Base-by-base conservation (phyloP, 2,329 filamentous ascomycete genomes). In the Fusarium papillatum region DNA sequence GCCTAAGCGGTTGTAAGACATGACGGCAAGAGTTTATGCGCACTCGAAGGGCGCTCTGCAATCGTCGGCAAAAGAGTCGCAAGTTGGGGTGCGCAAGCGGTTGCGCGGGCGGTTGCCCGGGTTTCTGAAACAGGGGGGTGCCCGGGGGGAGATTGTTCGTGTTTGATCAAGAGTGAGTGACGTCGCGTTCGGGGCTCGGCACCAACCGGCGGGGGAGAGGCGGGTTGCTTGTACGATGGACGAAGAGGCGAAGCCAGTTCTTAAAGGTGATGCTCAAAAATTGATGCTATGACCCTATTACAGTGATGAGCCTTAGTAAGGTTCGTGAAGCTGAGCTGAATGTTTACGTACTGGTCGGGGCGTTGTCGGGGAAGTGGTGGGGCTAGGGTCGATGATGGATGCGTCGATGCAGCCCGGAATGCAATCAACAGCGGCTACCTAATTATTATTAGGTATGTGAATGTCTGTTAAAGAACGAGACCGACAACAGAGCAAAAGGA, bases 1-100 rank as follows among this genome's bases (percentile, higher is more conserved):
- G 91, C 93, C 91, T 88, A 95, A 85, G 80, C 92, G 91, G 87
- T 94, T 94, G 87, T 95, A 95, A 82, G 92, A 90, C 92, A 94
- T 94, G 85, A 83, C 85, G 66, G 79, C 72, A 73, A 41, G 65
- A 64, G 75, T 75, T 71, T 70, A 73, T 74, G 78, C 78, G 78
- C 78, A 78, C 74, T 70, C 46, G 70, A 41, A 69, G 69, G 46
- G 78, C 71, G 78, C 77, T 68, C 38, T 57, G 16, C 31, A 29
- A 46, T 41, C 65, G 65, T 66, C 72, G 69, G 66, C 71, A 65
- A 72, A 60, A 65, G 36, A 53, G 34, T 43, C 19, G 62, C 17
- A 39, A 41, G 62, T 34, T 41, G 38, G 24, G 26, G 48, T 48
- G 24, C 46, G 43, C 43, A 29, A 53, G 48, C 24, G 65, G 24